phyloP scores from a whole-genome alignment of 805 yeast species.

The Barnettozyma vustinii region DNA sequence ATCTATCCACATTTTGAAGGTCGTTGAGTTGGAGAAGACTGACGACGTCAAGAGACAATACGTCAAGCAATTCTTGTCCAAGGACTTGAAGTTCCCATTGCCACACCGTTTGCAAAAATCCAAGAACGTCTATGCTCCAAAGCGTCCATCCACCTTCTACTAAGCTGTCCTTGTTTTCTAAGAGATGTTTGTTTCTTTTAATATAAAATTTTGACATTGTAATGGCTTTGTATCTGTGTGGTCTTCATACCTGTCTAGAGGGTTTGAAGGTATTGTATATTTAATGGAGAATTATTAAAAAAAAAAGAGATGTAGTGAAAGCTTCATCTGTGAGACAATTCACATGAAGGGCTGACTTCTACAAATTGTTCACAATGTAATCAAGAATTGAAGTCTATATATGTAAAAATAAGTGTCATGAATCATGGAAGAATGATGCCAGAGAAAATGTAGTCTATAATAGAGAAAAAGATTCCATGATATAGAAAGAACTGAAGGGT shows the following conservation, averaged over 20 bases:
- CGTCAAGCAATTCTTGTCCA: conserved; percentile 93
- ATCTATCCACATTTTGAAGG: conserved; percentile 98
- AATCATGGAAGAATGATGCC: background rate
- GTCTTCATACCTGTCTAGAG: background rate
- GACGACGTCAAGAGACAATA: conserved; percentile 99
- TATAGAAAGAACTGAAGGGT: background rate
- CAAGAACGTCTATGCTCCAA: conserved; percentile 80
- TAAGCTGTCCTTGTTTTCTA: conserved; percentile 34
- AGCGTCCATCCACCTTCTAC: conserved; percentile 97
- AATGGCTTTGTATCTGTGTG: background rate
- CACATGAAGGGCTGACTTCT: too few species aligned
- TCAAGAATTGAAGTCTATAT: background rate
- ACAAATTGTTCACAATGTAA: background rate
- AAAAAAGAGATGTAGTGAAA: background rate
- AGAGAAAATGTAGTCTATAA: background rate
- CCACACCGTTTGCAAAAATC: conserved; percentile 98
- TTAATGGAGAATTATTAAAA: conserved; percentile 4
- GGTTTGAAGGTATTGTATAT: conserved; percentile 1
- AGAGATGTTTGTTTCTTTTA: conserved; percentile 9
- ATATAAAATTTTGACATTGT: conserved; percentile 11
- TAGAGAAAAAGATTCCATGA: background rate
- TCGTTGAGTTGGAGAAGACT: conserved; percentile 96
- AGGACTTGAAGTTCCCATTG: conserved; percentile 98
- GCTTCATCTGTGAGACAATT: too few species aligned
- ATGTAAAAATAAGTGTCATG: background rate